Base-by-base conservation (phyloP, 2,329 filamentous ascomycete genomes). In the Pseudogymnoascus sp. region DNA sequence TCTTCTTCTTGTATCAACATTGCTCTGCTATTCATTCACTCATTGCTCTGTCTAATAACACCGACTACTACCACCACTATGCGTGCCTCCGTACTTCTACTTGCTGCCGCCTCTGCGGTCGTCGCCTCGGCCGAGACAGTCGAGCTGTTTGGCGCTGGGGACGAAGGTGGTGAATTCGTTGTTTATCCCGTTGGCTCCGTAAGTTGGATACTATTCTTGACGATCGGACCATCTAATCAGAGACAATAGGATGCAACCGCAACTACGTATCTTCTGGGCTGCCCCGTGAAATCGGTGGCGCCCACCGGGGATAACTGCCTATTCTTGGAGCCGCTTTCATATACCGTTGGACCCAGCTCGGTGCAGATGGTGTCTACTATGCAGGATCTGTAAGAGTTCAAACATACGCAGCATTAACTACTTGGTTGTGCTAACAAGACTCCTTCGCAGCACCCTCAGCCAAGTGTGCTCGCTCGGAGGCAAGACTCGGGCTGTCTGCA, bases 41-140 rank as follows among this genome's bases (percentile, higher is more conserved):
- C 48, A 16, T 57, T 25, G 6, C 19, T 57, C 25, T 13, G 16
- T 34, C 25, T 19, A 57, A 57, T 34, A 57, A n/a, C 51, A 19
- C 51, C 13, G 25, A 28, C 25, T 10, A 57, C 51, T 57, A 57
- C 28, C 51, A 16, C n/a, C n/a, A 57, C 7, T 10, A 57, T 57
- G 51, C 51, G 51, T 57, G 51, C 51, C 51, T 57, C 51, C n/a
- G 51, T 57, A 7, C 28, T 57, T 57, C 7, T 57, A 34, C n/a
- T 57, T 57, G 51, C 51, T 34, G 51, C 51, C 28, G 28, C 51
- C n/a, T 34, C 51, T 57, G 51, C 7, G 25, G 51, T 11, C 25
- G 10, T 57, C 28, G 51, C 25, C 10, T 31, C 51, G 21, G 28
- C 51, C 16, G 51, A 34, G 51, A 16, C 25, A 13, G 28, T 57